Conservation (phyloP, 140 eudicot genomes). For the Flaveria floridana region DNA sequence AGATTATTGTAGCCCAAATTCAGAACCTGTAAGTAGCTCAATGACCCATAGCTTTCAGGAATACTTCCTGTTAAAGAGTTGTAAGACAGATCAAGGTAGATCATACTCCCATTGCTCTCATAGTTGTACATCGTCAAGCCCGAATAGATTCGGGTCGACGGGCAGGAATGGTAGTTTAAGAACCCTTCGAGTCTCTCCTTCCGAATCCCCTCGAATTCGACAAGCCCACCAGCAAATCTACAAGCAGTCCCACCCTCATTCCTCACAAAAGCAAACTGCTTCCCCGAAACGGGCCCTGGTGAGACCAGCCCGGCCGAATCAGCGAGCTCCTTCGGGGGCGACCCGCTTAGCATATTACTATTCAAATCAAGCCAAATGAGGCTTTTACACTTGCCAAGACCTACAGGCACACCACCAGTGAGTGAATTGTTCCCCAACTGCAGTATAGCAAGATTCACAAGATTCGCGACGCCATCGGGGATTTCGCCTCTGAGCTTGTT, state of each 20-base stretch:
- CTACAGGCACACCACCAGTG: slow-evolving; percentile 60
- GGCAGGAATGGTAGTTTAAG: slow-evolving; percentile 77
- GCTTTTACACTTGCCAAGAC: slow-evolving; percentile 62
- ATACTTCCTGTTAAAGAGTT: slow-evolving; percentile 58
- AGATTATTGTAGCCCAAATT: slow-evolving; percentile 75
- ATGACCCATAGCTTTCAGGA: slow-evolving; percentile 65
- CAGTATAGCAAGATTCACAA: slow-evolving; percentile 73
- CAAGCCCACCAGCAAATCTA: slow-evolving; percentile 85
- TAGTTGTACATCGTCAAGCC: slow-evolving; percentile 76
- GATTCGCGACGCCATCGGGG: slow-evolving; percentile 64
- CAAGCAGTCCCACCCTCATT: slow-evolving; percentile 88
- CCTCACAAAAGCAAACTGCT: slow-evolving; percentile 84
- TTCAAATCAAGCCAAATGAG: slow-evolving; percentile 86
- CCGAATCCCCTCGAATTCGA: slow-evolving; percentile 77
- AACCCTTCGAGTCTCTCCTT: slow-evolving; percentile 54
- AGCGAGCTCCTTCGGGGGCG: slow-evolving; percentile 64
- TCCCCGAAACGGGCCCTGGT: slow-evolving; percentile 76
- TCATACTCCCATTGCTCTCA: slow-evolving; percentile 68
- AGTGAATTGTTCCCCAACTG: slow-evolving; percentile 80
- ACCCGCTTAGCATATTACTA: slow-evolving; percentile 61
- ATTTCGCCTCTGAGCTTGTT: slow-evolving; percentile 58
- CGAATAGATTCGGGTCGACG: slow-evolving; percentile 69
- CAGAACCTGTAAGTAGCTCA: slow-evolving; percentile 63
- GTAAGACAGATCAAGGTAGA: slow-evolving; percentile 82
- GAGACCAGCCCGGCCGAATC: slow-evolving; percentile 59